Base-by-base conservation (phyloP, 2,329 filamentous ascomycete species). In the Fusarium fujikuroi region DNA sequence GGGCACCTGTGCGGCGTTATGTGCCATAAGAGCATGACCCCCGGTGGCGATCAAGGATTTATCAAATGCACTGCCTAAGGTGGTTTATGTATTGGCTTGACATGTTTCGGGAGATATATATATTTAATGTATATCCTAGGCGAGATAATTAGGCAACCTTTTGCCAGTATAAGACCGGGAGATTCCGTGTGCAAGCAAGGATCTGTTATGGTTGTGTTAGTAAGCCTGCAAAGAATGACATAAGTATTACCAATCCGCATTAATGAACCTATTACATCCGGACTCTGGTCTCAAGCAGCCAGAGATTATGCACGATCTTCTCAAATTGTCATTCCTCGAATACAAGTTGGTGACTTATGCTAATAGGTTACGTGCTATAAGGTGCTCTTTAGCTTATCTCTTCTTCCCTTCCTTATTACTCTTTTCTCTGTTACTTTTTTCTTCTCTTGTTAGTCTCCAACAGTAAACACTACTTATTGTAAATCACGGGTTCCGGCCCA, bases 361-460 rank as follows among this genome's bases (percentile, higher is more conserved):
- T 6, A 14, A 25, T 19, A 19, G 23, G 2, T 3, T 30, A 30
- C 6, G 25, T 30, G 28, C 9, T 30, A 30, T 11, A 8, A 30
- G 28, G 28, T 8, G 28, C 28, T 30, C 28, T 30, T 30, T 30
- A 30, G 28, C 28, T 30, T 10, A 11, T 30, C 30, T 23, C 14
- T 42, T 10, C 14, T n/a, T 5, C 21, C 8, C 21, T 10, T 16
- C 14, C 1, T 10, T 1, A 15, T 16, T 6, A n/a, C 8, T 9
- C 14, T 7, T 16, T n/a, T n/a, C 9, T 42, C 21, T n/a, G 0
- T 16, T 15, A 12, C 12, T 14, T 15, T 15, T n/a, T 40, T 40
- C 21, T n/a, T 40, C 8, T 40, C 21, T 40, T n/a, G 0, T 21
- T 15, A n/a, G 2, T 40, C 21, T 40, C 21, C 7, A 6, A 40